These are phyloP conservation scores for Evernia prunastri DNA, from an alignment of 495 filamentous ascomycete genomes.

Conservation along the genomic window DNA sequence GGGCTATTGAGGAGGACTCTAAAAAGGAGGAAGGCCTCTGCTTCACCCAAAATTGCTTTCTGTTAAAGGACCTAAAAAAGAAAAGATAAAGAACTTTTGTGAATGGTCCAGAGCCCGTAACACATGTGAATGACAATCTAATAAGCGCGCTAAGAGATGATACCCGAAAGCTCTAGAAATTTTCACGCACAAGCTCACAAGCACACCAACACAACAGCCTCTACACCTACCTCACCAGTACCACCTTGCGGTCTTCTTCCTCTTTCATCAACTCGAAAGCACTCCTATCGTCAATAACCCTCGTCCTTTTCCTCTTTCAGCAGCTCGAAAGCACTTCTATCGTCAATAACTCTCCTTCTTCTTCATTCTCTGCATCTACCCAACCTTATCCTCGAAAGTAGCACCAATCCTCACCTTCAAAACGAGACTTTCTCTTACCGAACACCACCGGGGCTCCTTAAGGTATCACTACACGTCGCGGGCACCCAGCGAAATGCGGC, in stretches of 20 bases:
- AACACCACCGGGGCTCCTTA: neutral
- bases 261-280: neutral
- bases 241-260: neutral
- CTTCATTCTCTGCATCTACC: neutral
- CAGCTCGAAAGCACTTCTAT: neutral
- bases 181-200: neutral
- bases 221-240: neutral
- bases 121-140: neutral
- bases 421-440: neutral
- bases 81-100: too few species aligned
- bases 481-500: neutral
- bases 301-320: neutral
- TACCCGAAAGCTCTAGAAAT: neutral
- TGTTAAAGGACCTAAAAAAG: neutral
- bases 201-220: neutral
- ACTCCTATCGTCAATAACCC: neutral
- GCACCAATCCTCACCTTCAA: neutral
- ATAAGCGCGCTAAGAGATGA: neutral
- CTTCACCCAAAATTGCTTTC: neutral
- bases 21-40: neutral
- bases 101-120: too few species aligned
- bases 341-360: neutral
- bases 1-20: neutral
- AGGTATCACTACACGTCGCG: neutral
- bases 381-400: neutral